Evolutionary conservation across 371 early-diverging fungal genomes (phyloP), one percentile per base, ranked within the genome.

Genomic region (Parasitella parasitica): DNA sequence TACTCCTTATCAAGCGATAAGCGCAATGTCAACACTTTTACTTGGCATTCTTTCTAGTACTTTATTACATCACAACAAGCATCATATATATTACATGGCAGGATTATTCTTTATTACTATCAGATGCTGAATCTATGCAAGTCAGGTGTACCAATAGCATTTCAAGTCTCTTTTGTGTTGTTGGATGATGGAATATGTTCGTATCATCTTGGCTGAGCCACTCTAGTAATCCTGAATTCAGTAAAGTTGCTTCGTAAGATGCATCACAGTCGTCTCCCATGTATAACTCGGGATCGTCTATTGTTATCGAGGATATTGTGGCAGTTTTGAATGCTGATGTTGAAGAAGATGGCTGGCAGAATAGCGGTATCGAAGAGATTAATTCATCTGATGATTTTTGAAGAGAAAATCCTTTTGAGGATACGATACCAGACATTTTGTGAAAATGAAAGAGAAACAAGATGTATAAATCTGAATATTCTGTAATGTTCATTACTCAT

Each of bases 241-340:
- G 52, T 22, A 76, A 43, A 6, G 66, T 60, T 12, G 64, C 61
- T 16, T 71, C 57, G 57, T 76, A 76, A 50, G 60, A n/a, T 3
- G 64, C 55, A 57, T 75, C 76, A 28, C 69, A 57, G 51, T 72
- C 71, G 26, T 72, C 72, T 15, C 62, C 71, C 62, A 72, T 43
- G 15, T 41, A 57, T 11, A 76, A 55, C 36, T 76, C 77, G 6
- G 63, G 59, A 35, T 67, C 68, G 52, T 46, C 28, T 5, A 15
- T 18, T 6, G 18, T 30, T 43, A 8, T 43, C 8, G 32, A 32
- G 4, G 4, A 11, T 4, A 4, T 9, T 12, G 46, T 35, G 2
- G 48, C n/a, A 6, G 63, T 55, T n/a, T 52, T 36, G 51, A 63
- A 57, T 4, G 64, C 38, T 18, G 59, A 0, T 28, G 50, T 1